Evolutionary conservation across 2,329 filamentous ascomycete genomes (phyloP), one percentile per base, ranked within the genome.

Genomic region (Penicillium sp.): DNA sequence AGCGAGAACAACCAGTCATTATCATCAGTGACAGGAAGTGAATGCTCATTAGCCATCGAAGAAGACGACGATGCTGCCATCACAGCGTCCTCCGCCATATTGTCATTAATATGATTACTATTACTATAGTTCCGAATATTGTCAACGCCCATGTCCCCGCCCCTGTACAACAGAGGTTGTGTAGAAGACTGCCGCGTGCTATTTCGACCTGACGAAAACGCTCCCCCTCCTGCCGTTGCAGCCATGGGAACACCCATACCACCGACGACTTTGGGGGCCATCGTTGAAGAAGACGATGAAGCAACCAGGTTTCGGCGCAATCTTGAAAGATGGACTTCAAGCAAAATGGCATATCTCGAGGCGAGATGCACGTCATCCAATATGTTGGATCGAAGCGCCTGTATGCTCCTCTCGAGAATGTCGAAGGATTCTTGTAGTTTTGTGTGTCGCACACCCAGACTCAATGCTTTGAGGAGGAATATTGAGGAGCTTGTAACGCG

Each of bases 401-500:
- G 70, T 40, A 81, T 81, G 50, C 75, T 77, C 16, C 71, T 71
- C 40, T 80, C 76, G 0, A 81, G 68, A 2, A 78, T 72, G 54
- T 80, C 74, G 0, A 81, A 69, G 0, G 77, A 79, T 28, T 76
- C 74, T 52, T 76, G 74, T 5, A 81, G 65, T 47, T 79, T 79
- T 5, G 77, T 73, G 56, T 80, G 77, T 1, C 77, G 72, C 1
- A 77, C 74, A 0, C 79, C 79, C 38, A 81, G 53, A 57, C 79
- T 81, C 14, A 81, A 63, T 0, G 78, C 78, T 62, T 76, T 76
- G 62, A 83, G 76, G 3, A 83, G 68, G 56, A 83, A 82, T 5
- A 84, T 81, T 0, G 81, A 82, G 0, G 79, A 79, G 2, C 79
- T 81, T 2, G 79, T 81, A 47, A 82, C 77, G 23, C 81, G 77